phyloP scores from a whole-genome alignment of 768 basidiomycete species.

The Termitomyces sp. region DNA sequence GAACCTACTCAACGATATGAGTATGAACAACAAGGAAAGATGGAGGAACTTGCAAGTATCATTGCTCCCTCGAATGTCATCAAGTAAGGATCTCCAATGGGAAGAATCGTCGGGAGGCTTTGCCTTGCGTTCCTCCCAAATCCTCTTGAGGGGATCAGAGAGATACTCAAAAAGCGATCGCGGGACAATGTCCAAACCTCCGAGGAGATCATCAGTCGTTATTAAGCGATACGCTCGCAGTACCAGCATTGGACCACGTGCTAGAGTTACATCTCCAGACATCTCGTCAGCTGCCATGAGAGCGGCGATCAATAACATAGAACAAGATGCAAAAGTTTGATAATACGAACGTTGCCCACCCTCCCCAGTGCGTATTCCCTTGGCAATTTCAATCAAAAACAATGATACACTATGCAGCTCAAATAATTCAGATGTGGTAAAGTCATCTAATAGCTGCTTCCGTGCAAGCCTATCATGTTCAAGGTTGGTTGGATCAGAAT shows the following conservation, averaged over 20 bases:
- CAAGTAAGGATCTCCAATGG: slow-evolving; percentile 16
- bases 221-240: slow-evolving; percentile 8
- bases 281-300: not conserved
- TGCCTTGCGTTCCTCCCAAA: slow-evolving; percentile 15
- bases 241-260: slow-evolving; percentile 6
- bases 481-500: not conserved
- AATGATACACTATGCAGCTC: slow-evolving; percentile 11
- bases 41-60: slow-evolving; percentile 10
- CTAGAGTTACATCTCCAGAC: not conserved
- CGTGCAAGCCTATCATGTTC: slow-evolving; percentile 2
- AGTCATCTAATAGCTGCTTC: slow-evolving; percentile 7
- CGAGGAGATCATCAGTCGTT: not conserved
- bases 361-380: slow-evolving; percentile 3
- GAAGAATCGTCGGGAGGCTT: slow-evolving; percentile 11
- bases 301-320: not conserved
- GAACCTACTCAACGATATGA: slow-evolving; percentile 7
- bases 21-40: not conserved
- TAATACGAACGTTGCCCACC: not conserved
- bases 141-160: slow-evolving; percentile 8
- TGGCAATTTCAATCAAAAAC: slow-evolving; percentile 10
- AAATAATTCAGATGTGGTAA: slow-evolving; percentile 7
- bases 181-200: not conserved
- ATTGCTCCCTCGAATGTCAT: slow-evolving; percentile 4
- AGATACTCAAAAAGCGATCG: slow-evolving; percentile 8
- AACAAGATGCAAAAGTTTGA: not conserved